Base-by-base conservation (phyloP, 805 yeast species). In the Hanseniaspora meyeri region DNA sequence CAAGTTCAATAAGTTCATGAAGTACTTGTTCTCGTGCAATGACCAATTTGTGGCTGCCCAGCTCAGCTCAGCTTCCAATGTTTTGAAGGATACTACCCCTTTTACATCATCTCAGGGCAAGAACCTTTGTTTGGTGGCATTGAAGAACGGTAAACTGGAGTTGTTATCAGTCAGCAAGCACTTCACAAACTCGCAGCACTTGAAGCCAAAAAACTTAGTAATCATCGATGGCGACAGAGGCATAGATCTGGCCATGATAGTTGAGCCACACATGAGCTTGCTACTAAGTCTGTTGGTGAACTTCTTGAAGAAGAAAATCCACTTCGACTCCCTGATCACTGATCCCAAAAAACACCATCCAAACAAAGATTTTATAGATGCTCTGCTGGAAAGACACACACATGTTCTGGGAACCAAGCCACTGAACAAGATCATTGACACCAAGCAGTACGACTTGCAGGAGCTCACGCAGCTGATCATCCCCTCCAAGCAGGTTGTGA, bases 151-250 rank as follows among this genome's bases (percentile, higher is more conserved):
- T 19, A 81, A 82, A 65, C 72, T 83, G 62, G 95, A 86, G 66
- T 75, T 85, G 34, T 72, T 84, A 43, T 81, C 87, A 1, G 78
- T 81, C 37, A 85, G 88, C 3, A 76, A 77, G 58, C 84, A 83
- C 62, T 71, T 85, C 51, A 12, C 40, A 12, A n/a, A 37, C 27
- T n/a, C 49, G 14, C 42, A 56, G n/a, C 68, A 69, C 51, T 70
- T 85, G 59, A 76, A 74, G 59, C 73, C 78, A 47, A 74, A 78
- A 57, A 93, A 86, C 67, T 73, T 85, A 64, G 85, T 85, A 10
- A 80, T 85, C 19, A 83, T 84, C 57, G 93, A 86, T 69, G 95
- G 93, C 55, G 95, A 86, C 66, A 74, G 93, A 59, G 95, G 95
- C 32, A 83, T 83, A 63, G 95, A 86, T 67, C 68, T 86, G 60